Evolutionary conservation across 768 basidiomycete species (phyloP), one percentile per base, ranked within the genome.

Genomic region (Royoungia palumana): DNA sequence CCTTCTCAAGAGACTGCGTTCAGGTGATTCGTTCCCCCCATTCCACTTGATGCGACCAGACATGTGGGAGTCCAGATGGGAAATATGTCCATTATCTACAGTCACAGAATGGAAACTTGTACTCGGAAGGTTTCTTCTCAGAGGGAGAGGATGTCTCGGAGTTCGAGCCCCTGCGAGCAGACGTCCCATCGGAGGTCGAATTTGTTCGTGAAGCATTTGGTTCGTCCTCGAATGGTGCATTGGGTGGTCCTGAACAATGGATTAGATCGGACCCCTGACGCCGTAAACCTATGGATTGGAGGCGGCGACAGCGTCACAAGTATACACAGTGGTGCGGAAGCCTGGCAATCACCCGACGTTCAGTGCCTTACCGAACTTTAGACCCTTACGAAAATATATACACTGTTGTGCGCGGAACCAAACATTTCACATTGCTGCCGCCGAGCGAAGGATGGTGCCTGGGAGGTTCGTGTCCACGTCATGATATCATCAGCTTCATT

Each of bases 331-430:
- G 93, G 92, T 90, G 55, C 44, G 73, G 55, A n/a, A 19, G 0
- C 35, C 27, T 22, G 17, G 24, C 46, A n/a, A 37, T 22, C 13
- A 52, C 43, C 32, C 32, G 44, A 9, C 9, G 28, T 20, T 24
- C 11, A 35, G 40, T 25, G 37, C 17, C 35, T 47, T 45, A 55
- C 35, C 35, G 17, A 19, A 25, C 12, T 16, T 40, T 43, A 89
- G 89, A 88, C 66, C 92, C 91, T 0, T 96, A 94, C 57, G 94
- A 96, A 71, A 97, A 96, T 64, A 81, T 96, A 46, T 96, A 96
- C 67, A 81, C 85, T 5, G 90, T 97, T 25, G 70, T 94, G 43
- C 78, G 87, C 38, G 94, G 93, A 11, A 70, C 77, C 39, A 97
- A 96, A 60, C 82, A 85, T 34, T 96, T 97, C 61, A 85, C 85